Conservation (phyloP, 31 red algal genomes). For the Porphyra umbilicalis region DNA sequence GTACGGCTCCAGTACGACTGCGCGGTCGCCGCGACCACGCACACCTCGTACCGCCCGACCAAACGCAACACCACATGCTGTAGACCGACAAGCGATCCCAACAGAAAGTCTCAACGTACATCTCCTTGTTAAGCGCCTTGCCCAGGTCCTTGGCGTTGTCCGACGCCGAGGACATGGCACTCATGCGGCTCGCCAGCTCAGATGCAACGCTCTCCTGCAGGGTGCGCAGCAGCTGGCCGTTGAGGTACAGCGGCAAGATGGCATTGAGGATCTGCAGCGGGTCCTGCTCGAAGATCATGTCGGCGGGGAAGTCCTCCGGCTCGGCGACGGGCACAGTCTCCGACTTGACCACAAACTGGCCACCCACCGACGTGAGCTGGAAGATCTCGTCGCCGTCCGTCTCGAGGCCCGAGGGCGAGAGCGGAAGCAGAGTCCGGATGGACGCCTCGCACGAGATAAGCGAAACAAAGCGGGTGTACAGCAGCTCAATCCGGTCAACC, state of each 20-base stretch:
- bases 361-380: constrained; percentile 79
- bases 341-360: constrained; percentile 72
- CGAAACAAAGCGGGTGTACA: constrained; percentile 97
- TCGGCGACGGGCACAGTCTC: constrained; percentile 41
- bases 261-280: constrained; percentile 94
- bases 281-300: constrained; percentile 99
- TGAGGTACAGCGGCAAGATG: constrained; percentile 94
- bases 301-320: constrained; percentile 61
- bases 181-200: constrained; percentile 93
- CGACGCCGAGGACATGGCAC: constrained; percentile 86
- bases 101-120: background rate
- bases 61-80: background rate
- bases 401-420: constrained; percentile 74
- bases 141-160: constrained; percentile 91
- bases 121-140: constrained; percentile 48
- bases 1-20: no score
- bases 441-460: constrained; percentile 85
- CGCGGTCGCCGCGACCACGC: no score
- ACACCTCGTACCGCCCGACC: no score
- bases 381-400: constrained; percentile 96
- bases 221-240: constrained; percentile 92
- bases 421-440: constrained; percentile 88
- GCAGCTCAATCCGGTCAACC: constrained; percentile 86
- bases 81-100: background rate
- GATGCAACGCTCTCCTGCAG: constrained; percentile 94